Evolutionary conservation across 78 protist species (phyloP).

Genomic region (Isochrysis galbana): DNA sequence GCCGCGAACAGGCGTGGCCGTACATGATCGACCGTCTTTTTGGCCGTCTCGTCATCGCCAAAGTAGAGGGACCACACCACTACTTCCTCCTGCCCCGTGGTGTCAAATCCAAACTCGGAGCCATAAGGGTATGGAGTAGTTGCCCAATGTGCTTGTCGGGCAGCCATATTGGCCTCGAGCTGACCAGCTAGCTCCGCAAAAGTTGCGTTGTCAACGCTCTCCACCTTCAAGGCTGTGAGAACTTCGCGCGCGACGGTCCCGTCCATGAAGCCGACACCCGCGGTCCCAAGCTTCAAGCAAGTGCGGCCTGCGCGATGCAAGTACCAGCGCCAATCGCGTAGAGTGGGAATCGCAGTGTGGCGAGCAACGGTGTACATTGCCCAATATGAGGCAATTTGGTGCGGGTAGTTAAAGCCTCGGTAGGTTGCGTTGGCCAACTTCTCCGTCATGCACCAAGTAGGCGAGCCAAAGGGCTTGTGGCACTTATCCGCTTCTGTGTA

Average conservation of each 20-base stretch:
- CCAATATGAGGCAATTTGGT: neutral
- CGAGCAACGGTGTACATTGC: constrained; percentile 13
- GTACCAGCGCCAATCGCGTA: neutral
- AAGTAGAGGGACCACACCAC: constrained; percentile 7
- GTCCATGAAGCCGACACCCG: neutral
- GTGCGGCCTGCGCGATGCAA: neutral
- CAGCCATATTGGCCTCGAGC: neutral
- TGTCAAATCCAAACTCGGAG: constrained; percentile 15
- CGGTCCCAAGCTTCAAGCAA: neutral
- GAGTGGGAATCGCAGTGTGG: neutral
- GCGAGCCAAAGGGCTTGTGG: neutral
- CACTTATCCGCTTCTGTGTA: constrained; percentile 11
- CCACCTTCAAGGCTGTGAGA: neutral
- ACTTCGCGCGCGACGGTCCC: constrained; percentile 17
- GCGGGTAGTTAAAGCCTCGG: constrained; percentile 26
- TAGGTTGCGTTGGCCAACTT: neutral
- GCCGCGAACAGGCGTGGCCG: too few relatives aligned
- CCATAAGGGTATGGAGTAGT: neutral
- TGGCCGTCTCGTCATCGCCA: neutral
- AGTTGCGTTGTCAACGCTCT: neutral
- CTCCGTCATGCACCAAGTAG: constrained; percentile 17
- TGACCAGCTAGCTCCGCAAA: neutral
- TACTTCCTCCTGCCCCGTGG: constrained; percentile 27
- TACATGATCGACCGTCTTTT: constrained; percentile 7
- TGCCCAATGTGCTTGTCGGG: neutral